These are phyloP conservation scores for Penicillium sp. DNA, from an alignment of 2,329 filamentous ascomycete species.

Conservation along the genomic window DNA sequence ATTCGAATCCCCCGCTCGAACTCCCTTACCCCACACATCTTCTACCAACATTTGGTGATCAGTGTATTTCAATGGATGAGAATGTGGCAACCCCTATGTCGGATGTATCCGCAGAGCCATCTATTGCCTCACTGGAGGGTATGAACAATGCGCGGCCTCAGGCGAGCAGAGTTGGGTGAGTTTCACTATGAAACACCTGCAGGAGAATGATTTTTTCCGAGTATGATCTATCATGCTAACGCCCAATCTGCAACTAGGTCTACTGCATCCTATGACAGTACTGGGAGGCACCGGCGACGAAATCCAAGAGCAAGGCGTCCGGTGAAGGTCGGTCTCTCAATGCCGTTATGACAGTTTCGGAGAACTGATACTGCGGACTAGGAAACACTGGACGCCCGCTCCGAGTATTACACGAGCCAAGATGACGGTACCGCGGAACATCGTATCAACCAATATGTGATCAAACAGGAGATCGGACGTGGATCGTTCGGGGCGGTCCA, in stretches of 20 bases:
- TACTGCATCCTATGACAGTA: slow-evolving; percentile 56
- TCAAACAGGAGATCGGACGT: slow-evolving; percentile 92
- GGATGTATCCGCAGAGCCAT: slow-evolving; percentile 15
- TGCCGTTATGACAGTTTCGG: slow-evolving; percentile 1
- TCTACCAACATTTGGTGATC: not conserved
- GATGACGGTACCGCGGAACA: slow-evolving; percentile 78
- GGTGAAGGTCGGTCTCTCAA: slow-evolving; percentile 55
- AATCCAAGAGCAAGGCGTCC: slow-evolving; percentile 58
- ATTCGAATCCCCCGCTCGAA: slow-evolving; percentile 12
- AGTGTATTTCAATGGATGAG: slow-evolving; percentile 15
- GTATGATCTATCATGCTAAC: slow-evolving; percentile 1
- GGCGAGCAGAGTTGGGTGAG: slow-evolving; percentile 17
- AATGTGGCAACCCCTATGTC: slow-evolving; percentile 6
- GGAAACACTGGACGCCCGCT: slow-evolving; percentile 89
- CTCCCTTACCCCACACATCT: slow-evolving; percentile 23
- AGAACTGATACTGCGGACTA: slow-evolving; percentile 37
- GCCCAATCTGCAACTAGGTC: slow-evolving; percentile 7
- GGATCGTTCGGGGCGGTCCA: slow-evolving; percentile 95
- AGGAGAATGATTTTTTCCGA: not conserved
- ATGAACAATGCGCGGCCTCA: slow-evolving; percentile 3
- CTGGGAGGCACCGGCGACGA: slow-evolving; percentile 64
- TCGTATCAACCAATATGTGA: slow-evolving; percentile 90
- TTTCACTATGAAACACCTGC: not conserved
- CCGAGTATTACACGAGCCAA: slow-evolving; percentile 81
- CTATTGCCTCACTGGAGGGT: slow-evolving; percentile 9